Evolutionary conservation across 495 filamentous ascomycete genomes (phyloP).

Genomic region (Penicillium antarcticum): DNA sequence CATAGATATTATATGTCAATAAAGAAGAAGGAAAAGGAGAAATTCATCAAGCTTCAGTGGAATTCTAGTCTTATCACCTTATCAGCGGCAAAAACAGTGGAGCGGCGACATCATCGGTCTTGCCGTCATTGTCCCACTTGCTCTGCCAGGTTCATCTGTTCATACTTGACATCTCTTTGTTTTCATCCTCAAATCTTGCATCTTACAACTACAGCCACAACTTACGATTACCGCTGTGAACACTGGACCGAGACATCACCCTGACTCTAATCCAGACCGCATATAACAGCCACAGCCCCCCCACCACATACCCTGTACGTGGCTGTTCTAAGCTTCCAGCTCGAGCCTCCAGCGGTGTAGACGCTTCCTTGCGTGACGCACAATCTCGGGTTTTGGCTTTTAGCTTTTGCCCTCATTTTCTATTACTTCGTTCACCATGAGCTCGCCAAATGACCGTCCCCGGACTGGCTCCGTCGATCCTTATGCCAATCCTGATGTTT

Average conservation of each 20-base stretch:
- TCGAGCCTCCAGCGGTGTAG: constrained; percentile 19
- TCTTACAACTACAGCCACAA: background rate
- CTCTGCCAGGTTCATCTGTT: constrained; percentile 12
- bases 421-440: constrained; percentile 23
- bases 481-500: constrained; percentile 45
- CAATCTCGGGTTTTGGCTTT: constrained; percentile 8
- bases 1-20: no score
- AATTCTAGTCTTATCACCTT: constrained; percentile 10
- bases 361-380: constrained; percentile 20
- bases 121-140: constrained; percentile 19
- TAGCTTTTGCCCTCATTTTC: constrained; percentile 6
- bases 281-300: background rate
- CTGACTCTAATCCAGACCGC: background rate
- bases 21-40: no score
- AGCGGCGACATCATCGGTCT: constrained; percentile 33
- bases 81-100: constrained; percentile 29
- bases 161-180: background rate
- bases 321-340: background rate
- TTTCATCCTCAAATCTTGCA: background rate
- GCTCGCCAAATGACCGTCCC: constrained; percentile 28
- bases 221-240: background rate
- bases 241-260: background rate
- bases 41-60: no score
- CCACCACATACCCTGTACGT: background rate
- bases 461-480: constrained; percentile 41